Percentiles rank a stretch among this genome's conserved stretches.
Conservation (phyloP, 1,284 basidiomycete species). For the Puccinia sorghi region DNA sequence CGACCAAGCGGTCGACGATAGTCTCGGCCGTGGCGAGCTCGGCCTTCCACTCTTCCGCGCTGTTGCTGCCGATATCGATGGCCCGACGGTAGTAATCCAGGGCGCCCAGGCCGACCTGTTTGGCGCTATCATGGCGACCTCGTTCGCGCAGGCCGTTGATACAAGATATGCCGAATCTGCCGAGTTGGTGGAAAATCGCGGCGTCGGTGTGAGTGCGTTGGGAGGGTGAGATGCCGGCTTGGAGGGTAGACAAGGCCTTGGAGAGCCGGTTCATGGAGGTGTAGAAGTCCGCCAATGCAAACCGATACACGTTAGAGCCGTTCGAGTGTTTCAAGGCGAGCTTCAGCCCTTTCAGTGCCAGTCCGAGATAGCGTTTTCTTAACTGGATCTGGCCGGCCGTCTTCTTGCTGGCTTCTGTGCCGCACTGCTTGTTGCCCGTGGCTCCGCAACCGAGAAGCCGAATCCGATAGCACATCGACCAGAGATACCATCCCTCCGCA, state of each 20-base stretch:
- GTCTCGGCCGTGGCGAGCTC: conserved; percentile 18
- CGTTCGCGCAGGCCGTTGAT: not conserved
- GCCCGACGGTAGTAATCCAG: conserved; percentile 2
- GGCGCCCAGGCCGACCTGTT: conserved; percentile 2
- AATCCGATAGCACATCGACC: conserved; percentile 16
- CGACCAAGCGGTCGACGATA: not conserved
- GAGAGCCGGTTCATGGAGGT: not conserved
- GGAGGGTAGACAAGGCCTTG: conserved; percentile 15
- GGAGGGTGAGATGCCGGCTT: conserved; percentile 17
- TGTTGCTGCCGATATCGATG: conserved; percentile 4
- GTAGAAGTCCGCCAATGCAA: conserved; percentile 42
- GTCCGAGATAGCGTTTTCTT: not conserved
- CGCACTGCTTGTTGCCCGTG: too few species aligned
- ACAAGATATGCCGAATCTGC: conserved; percentile 14
- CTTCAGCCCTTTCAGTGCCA: conserved; percentile 22
- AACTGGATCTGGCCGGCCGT: not conserved
- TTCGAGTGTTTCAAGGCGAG: conserved; percentile 10
- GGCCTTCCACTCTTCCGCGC: conserved; percentile 4
- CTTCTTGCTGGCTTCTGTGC: not conserved
- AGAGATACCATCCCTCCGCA: conserved; percentile 32
- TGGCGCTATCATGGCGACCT: conserved; percentile 1
- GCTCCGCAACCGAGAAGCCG: conserved; percentile 11
- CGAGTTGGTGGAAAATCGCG: conserved; percentile 37
- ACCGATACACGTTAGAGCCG: conserved; percentile 9
- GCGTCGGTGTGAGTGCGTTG: not conserved